phyloP scores from a whole-genome alignment of 768 basidiomycete genomes.

The Hericium rajendrae region DNA sequence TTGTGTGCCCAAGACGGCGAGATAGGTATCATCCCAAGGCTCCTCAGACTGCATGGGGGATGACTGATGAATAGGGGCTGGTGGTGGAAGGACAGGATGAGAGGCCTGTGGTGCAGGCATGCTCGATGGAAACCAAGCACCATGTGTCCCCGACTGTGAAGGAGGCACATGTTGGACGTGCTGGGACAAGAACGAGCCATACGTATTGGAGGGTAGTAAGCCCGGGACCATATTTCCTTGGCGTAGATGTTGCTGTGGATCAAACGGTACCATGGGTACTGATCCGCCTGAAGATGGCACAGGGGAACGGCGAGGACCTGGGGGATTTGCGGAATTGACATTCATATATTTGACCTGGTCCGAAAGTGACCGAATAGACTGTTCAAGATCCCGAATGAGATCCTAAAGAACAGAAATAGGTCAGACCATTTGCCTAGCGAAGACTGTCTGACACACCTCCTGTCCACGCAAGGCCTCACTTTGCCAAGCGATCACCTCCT shows the following conservation, averaged over 20 bases:
- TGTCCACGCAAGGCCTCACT: slow-evolving; percentile 67
- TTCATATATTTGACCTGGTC: slow-evolving; percentile 79
- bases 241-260: slow-evolving; percentile 12
- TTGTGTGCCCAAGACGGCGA: slow-evolving; percentile 67
- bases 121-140: slow-evolving; percentile 49
- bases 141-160: slow-evolving; percentile 20
- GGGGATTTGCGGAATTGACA: slow-evolving; percentile 31
- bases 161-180: slow-evolving; percentile 14
- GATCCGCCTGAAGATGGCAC: slow-evolving; percentile 8
- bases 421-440: slow-evolving; percentile 7
- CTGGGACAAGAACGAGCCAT: slow-evolving; percentile 12
- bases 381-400: slow-evolving; percentile 73
- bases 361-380: slow-evolving; percentile 59
- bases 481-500: slow-evolving; percentile 76
- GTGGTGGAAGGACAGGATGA: slow-evolving; percentile 66
- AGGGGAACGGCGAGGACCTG: slow-evolving; percentile 15
- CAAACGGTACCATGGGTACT: slow-evolving; percentile 3
- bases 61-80: slow-evolving; percentile 28
- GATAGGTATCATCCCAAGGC: slow-evolving; percentile 80
- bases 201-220: slow-evolving; percentile 24
- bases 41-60: slow-evolving; percentile 51
- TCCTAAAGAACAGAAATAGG: slow-evolving; percentile 30
- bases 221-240: slow-evolving; percentile 29
- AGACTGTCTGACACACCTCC: slow-evolving; percentile 42
- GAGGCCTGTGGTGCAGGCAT: slow-evolving; percentile 80